Base-by-base conservation (phyloP, 768 basidiomycete species). In the Pholiota microspora region DNA sequence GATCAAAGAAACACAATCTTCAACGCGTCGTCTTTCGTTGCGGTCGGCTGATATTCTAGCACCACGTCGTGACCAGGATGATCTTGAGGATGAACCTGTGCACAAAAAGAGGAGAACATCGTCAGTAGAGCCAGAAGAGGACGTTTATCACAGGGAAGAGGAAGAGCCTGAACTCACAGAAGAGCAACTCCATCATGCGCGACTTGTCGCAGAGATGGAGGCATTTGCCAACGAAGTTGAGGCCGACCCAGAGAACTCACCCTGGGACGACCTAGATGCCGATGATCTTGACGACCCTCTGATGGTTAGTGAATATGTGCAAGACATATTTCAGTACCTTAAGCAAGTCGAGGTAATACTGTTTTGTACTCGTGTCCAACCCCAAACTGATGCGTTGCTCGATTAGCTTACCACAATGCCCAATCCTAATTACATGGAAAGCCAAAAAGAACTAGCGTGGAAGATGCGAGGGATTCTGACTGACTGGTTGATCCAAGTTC, bases 401-500 rank as follows among this genome's bases (percentile, higher is more conserved):
- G 8, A n/a, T 45, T 56, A 83, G 94, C 74, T 86, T 61, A 78
- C 76, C 13, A 94, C 89, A 0, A 86, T 97, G 79, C 92, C 97
- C 6, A 92, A 92, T 63, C 86, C 93, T 2, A 85, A 92, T 66
- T 99, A 98, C 72, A 99, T 98, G 94, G 83, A 89, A 31, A 86
- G 77, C 61, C 97, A 99, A 71, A 89, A 88, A 62, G 93, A 98
- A 60, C 81, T 99, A 36, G 89, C 91, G 1, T 98, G 96, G 96
- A 89, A 90, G 59, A 96, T 96, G 91, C 91, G 96, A 7, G 88
- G 89, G 6, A 90, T 98, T 59, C 81, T 98, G 24, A 88, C 89
- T 55, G 96, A 98, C 75, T 98, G 95, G 95, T 77, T 98, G 57
- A 88, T 98, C 60, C 94, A 95, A 72, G 88, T 98, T 18, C 97